Conservation (phyloP, 108 stramenopile species). For the Fistulifera pelliculosa region DNA sequence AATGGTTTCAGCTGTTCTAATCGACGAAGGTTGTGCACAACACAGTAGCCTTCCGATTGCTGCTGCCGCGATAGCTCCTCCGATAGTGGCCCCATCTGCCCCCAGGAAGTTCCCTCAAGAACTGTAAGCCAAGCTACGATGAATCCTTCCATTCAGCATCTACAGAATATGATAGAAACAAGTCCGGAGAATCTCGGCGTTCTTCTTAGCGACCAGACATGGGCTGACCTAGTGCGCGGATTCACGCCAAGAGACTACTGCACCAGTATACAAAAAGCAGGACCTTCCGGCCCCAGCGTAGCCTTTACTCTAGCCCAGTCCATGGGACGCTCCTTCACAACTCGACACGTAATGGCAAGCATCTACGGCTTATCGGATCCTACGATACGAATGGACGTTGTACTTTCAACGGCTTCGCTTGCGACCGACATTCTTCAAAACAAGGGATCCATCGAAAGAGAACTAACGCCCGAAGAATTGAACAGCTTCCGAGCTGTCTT, state of each 20-base stretch:
- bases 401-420: slow-evolving; percentile 3
- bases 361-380: slow-evolving; percentile 3
- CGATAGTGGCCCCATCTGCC: slow-evolving; percentile 1
- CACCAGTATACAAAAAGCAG: slow-evolving; percentile 2
- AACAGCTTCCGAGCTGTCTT: slow-evolving; percentile 4
- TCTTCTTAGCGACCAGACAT: neutral
- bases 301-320: slow-evolving; percentile 4
- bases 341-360: slow-evolving; percentile 11
- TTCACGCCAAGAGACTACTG: slow-evolving; percentile 15
- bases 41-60: neutral
- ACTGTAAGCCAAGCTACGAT: neutral
- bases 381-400: neutral
- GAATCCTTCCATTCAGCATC: neutral
- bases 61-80: slow-evolving; percentile 5
- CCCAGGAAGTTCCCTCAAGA: neutral
- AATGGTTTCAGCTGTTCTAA: slow-evolving; percentile 2
- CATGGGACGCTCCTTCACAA: slow-evolving; percentile 7
- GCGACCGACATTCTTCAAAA: slow-evolving; percentile 10
- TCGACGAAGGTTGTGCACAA: neutral
- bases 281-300: neutral
- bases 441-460: slow-evolving; percentile 5
- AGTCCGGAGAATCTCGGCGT: slow-evolving; percentile 5
- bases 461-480: slow-evolving; percentile 3
- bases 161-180: neutral
- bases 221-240: slow-evolving; percentile 5